A percentile compares a stretch with the other conserved stretches of the same genome.
Evolutionary conservation across 2,329 filamentous ascomycete genomes (phyloP).

Genomic region (Nemania abortiva): DNA sequence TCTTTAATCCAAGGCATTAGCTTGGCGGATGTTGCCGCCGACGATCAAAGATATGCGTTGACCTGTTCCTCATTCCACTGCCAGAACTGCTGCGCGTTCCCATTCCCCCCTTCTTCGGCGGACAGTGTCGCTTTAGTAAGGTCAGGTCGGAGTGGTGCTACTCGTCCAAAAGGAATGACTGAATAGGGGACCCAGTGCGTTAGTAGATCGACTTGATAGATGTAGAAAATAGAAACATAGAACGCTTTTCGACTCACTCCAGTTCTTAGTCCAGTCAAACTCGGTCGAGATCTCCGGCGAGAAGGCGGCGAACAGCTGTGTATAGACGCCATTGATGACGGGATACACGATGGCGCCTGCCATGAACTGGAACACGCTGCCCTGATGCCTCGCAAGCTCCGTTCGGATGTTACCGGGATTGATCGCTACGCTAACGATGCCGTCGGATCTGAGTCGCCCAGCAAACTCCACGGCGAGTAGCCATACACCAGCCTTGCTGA

Average conservation of each 20-base stretch:
- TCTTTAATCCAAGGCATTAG: neutral
- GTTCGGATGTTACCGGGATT: slow-evolving; percentile 19
- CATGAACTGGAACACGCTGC: neutral
- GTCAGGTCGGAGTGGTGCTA: slow-evolving; percentile 50
- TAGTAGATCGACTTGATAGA: too few species aligned
- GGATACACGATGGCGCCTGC: slow-evolving; percentile 15
- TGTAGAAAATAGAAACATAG: too few species aligned
- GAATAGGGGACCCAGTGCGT: neutral
- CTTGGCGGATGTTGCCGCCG: neutral
- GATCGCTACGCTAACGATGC: slow-evolving; percentile 27
- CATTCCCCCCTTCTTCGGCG: slow-evolving; percentile 54
- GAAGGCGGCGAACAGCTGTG: slow-evolving; percentile 23
- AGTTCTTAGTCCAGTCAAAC: neutral
- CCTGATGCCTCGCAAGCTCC: slow-evolving; percentile 16
- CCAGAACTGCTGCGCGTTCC: slow-evolving; percentile 56
- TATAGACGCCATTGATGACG: slow-evolving; percentile 15
- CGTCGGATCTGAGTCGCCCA: neutral
- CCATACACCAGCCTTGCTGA: slow-evolving; percentile 24
- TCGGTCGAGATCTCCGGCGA: slow-evolving; percentile 10
- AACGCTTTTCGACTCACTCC: neutral
- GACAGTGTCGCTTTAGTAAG: slow-evolving; percentile 48
- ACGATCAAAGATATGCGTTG: slow-evolving; percentile 30
- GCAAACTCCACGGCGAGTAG: slow-evolving; percentile 17
- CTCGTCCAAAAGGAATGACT: slow-evolving; percentile 62
- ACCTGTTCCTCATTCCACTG: slow-evolving; percentile 59